phyloP scores from a whole-genome alignment of 2,329 filamentous ascomycete genomes.

The Stagonosporopsis rhizophila region DNA sequence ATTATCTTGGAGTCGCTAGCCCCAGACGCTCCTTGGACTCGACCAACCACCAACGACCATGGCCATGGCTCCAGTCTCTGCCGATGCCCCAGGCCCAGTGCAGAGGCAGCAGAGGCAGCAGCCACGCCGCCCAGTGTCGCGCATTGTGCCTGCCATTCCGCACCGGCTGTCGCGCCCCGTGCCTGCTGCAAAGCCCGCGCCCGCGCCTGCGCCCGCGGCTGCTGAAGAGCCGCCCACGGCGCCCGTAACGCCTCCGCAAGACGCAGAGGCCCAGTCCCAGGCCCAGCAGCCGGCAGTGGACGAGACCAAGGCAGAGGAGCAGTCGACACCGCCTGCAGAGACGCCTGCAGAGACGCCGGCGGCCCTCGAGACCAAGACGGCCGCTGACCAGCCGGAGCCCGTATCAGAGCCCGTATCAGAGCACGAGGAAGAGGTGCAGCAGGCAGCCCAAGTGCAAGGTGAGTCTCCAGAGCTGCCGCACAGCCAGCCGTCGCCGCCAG shows the following conservation, averaged over 20 bases:
- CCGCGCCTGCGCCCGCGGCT: slow-evolving; percentile 40
- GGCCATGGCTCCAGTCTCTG: slow-evolving; percentile 40
- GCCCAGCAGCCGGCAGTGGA: slow-evolving; percentile 14
- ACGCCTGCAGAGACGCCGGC: slow-evolving; percentile 8
- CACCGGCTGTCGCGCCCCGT: slow-evolving; percentile 42
- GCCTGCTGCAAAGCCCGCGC: slow-evolving; percentile 36
- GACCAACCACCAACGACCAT: neutral
- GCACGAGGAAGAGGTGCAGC: slow-evolving; percentile 25
- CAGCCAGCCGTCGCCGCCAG: neutral
- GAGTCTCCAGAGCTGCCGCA: slow-evolving; percentile 12
- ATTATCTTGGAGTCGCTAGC: slow-evolving; percentile 53
- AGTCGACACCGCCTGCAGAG: neutral
- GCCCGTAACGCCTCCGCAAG: slow-evolving; percentile 23
- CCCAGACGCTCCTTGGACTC: slow-evolving; percentile 15
- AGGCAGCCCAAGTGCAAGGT: slow-evolving; percentile 28
- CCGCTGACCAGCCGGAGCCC: slow-evolving; percentile 22
- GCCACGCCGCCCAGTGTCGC: slow-evolving; percentile 35
- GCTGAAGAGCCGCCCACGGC: slow-evolving; percentile 36
- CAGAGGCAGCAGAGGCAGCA: slow-evolving; percentile 40
- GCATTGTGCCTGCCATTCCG: slow-evolving; percentile 50
- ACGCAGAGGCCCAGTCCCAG: slow-evolving; percentile 15
- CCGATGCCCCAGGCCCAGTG: slow-evolving; percentile 33
- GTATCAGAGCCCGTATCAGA: slow-evolving; percentile 18
- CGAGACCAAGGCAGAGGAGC: slow-evolving; percentile 24
- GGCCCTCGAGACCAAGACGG: slow-evolving; percentile 40